phyloP scores from a whole-genome alignment of 177 flowering plant species.

The Viscum album region DNA sequence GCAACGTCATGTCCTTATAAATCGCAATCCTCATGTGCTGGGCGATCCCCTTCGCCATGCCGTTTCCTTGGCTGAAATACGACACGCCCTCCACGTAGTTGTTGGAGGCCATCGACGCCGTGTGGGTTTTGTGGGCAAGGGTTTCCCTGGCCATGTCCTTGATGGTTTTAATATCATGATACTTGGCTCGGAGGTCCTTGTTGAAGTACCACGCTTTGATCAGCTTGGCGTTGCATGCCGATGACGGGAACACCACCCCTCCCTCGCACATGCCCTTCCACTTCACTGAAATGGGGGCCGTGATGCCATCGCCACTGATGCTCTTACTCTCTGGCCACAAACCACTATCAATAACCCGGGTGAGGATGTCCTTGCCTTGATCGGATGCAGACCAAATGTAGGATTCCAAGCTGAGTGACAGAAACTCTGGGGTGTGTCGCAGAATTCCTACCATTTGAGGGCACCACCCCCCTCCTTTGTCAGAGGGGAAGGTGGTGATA shows the following conservation, averaged over 20 bases:
- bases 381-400: conserved; percentile 22
- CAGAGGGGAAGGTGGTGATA: too few species aligned
- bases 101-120: conserved; percentile 75
- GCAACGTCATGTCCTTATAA: too few species aligned
- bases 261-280: conserved; percentile 66
- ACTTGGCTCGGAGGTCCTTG: conserved; percentile 43
- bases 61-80: conserved; percentile 63
- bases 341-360: conserved; percentile 77
- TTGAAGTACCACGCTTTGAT: conserved; percentile 65
- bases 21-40: conserved; percentile 49
- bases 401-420: conserved; percentile 32
- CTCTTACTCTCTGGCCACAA: conserved; percentile 74
- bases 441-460: too few species aligned
- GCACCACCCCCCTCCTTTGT: too few species aligned
- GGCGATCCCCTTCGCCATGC: conserved; percentile 87
- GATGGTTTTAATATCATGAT: too few species aligned
- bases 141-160: conserved; percentile 44
- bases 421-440: conserved; percentile 62
- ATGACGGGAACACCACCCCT: conserved; percentile 35
- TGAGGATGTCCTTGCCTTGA: conserved; percentile 30
- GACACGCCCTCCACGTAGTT: conserved; percentile 46
- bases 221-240: conserved; percentile 57
- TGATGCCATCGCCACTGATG: conserved; percentile 34
- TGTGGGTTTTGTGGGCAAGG: conserved; percentile 85
- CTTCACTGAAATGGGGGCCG: conserved; percentile 41